Conservation (phyloP, 2,329 filamentous ascomycete genomes). For the Fusarium foetens region DNA sequence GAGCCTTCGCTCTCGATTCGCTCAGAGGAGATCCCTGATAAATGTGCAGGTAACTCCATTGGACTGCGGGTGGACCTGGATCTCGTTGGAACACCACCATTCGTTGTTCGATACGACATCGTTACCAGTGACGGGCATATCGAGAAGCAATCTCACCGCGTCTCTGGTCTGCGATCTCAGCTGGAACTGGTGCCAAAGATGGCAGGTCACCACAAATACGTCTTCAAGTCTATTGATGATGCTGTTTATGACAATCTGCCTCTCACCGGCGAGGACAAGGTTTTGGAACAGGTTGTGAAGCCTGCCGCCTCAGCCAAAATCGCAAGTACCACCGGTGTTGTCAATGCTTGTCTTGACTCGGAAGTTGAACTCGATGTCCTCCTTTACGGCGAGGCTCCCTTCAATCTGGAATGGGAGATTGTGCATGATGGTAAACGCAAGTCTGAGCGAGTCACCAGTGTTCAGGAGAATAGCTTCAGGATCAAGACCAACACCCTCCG, state of each 20-base stretch:
- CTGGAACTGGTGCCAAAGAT: slow-evolving; percentile 83
- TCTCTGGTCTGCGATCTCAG: slow-evolving; percentile 82
- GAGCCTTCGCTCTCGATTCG: slow-evolving; percentile 81
- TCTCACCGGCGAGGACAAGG: slow-evolving; percentile 69
- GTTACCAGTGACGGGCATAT: slow-evolving; percentile 67
- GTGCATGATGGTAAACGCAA: slow-evolving; percentile 88
- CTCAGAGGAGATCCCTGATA: slow-evolving; percentile 87
- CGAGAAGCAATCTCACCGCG: slow-evolving; percentile 63
- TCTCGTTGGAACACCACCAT: slow-evolving; percentile 91
- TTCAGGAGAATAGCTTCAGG: slow-evolving; percentile 70
- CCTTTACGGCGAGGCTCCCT: slow-evolving; percentile 85
- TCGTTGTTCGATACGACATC: slow-evolving; percentile 82
- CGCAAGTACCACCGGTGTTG: slow-evolving; percentile 61
- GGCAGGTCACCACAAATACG: slow-evolving; percentile 88
- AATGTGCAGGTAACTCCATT: slow-evolving; percentile 93
- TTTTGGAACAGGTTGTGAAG: slow-evolving; percentile 89
- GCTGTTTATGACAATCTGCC: slow-evolving; percentile 77
- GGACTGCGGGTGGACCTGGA: slow-evolving; percentile 90
- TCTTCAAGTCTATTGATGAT: slow-evolving; percentile 84
- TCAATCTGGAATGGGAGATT: slow-evolving; percentile 90
- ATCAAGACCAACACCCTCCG: slow-evolving; percentile 80
- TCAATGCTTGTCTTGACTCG: slow-evolving; percentile 85
- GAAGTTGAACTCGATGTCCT: slow-evolving; percentile 77
- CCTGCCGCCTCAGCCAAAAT: slow-evolving; percentile 87
- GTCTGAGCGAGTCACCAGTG: slow-evolving; percentile 71